Evolutionary conservation across 331 rosid genomes (phyloP).

Genomic region (Stylosanthes scabra): DNA sequence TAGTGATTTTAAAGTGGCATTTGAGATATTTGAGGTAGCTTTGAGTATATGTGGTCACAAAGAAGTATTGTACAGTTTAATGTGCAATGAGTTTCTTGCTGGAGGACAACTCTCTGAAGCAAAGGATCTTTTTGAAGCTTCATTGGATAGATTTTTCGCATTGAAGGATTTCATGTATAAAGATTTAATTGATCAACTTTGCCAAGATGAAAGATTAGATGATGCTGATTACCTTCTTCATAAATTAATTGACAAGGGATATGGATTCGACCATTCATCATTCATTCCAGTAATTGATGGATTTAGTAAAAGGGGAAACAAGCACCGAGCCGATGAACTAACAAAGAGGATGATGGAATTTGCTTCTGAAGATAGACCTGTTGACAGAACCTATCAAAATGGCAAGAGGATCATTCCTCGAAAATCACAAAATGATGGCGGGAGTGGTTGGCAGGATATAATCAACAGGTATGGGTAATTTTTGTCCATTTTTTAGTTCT

Average conservation of each 20-base stretch:
- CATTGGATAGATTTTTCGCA: constrained; percentile 64
- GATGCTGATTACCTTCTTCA: constrained; percentile 73
- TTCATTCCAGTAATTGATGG: constrained; percentile 87
- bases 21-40: constrained; percentile 73
- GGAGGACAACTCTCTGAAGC: constrained; percentile 72
- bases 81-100: constrained; percentile 79
- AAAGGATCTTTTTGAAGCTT: constrained; percentile 69
- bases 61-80: constrained; percentile 79
- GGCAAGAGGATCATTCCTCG: constrained; percentile 39
- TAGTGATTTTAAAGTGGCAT: constrained; percentile 64
- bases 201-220: constrained; percentile 69
- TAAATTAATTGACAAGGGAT: constrained; percentile 67
- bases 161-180: constrained; percentile 71
- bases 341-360: constrained; percentile 81
- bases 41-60: constrained; percentile 71
- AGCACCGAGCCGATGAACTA: constrained; percentile 74
- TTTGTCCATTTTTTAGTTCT: constrained; percentile 11
- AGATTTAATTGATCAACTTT: constrained; percentile 75
- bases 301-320: constrained; percentile 75
- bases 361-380: constrained; percentile 60
- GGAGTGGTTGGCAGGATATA: constrained; percentile 74
- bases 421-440: constrained; percentile 45
- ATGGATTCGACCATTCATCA: constrained; percentile 71
- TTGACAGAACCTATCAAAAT: constrained; percentile 44
- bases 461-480: constrained; percentile 70